A percentile compares a stretch with the other conserved stretches of the same genome.
These are phyloP conservation scores for Sporothrix phasma DNA, from an alignment of 2,329 filamentous ascomycete genomes.

Conservation along the genomic window DNA sequence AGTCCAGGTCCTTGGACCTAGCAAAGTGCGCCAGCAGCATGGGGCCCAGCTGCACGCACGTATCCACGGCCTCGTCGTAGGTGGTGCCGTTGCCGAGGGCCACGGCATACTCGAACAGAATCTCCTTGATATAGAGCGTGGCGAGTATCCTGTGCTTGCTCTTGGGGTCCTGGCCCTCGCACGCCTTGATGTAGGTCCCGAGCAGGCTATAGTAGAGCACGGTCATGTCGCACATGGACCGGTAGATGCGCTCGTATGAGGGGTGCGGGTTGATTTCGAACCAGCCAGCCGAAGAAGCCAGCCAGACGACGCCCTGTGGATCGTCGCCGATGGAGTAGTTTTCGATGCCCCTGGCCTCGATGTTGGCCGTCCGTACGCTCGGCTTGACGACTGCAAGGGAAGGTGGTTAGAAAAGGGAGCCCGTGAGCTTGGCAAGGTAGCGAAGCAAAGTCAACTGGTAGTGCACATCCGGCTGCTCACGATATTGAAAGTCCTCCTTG, in stretches of 20 bases:
- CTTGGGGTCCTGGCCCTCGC: conserved; percentile 20
- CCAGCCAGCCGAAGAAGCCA: conserved; percentile 55
- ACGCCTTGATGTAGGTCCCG: conserved; percentile 39
- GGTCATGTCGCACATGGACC: conserved; percentile 53
- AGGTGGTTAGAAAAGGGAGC: background rate
- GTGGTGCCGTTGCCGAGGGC: conserved; percentile 43
- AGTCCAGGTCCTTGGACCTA: conserved; percentile 32
- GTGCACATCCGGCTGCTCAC: conserved; percentile 26
- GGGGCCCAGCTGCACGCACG: conserved; percentile 38
- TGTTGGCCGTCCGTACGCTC: conserved; percentile 26
- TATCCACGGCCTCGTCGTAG: conserved; percentile 37
- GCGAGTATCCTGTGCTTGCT: conserved; percentile 27
- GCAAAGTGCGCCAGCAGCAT: conserved; percentile 45
- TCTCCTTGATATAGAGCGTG: conserved; percentile 24
- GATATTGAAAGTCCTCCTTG: conserved; percentile 29
- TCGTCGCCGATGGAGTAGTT: conserved; percentile 51
- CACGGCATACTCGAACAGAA: conserved; percentile 40
- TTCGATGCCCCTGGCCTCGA: conserved; percentile 44
- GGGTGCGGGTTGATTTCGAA: conserved; percentile 54
- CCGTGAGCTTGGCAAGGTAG: background rate
- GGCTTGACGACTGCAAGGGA: conserved; percentile 29
- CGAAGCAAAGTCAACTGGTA: background rate
- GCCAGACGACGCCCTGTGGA: conserved; percentile 53
- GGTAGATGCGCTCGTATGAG: conserved; percentile 46
- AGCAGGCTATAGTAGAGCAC: conserved; percentile 53